Conservation (phyloP, 2,329 filamentous ascomycete species). For the Aspergillus sp. region DNA sequence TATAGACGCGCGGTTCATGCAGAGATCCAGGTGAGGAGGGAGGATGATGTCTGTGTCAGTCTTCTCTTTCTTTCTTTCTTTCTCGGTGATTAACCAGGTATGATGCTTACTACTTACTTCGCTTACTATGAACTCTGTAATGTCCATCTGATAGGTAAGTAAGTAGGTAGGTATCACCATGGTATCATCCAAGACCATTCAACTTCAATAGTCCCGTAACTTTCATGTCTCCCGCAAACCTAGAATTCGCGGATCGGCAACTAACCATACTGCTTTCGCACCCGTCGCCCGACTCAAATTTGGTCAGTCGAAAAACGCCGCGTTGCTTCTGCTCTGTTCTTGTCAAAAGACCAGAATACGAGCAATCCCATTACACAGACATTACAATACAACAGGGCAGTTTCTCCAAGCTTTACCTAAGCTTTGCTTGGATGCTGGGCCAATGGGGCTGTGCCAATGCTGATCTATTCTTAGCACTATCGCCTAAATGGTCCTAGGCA, state of each 20-base stretch:
- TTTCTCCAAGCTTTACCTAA: not conserved
- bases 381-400: not conserved
- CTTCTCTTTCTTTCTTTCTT: no score
- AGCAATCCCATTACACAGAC: not conserved
- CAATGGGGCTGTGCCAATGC: not conserved
- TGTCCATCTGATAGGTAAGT: not conserved
- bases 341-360: not conserved
- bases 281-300: not conserved
- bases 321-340: not conserved
- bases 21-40: not conserved
- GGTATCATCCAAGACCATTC: not conserved
- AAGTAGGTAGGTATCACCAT: not conserved
- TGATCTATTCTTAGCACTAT: constrained; percentile 1
- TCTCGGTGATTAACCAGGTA: no score
- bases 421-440: not conserved
- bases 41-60: not conserved
- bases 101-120: not conserved
- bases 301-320: not conserved
- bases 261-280: not conserved
- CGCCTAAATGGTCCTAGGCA: not conserved
- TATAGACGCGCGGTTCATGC: constrained; percentile 4
- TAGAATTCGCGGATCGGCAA: not conserved
- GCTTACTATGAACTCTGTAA: not conserved
- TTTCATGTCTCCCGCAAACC: no score
- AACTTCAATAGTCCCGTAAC: no score